Base-by-base conservation (phyloP, 2,329 filamentous ascomycete species). In the Bretziella fagacearum region DNA sequence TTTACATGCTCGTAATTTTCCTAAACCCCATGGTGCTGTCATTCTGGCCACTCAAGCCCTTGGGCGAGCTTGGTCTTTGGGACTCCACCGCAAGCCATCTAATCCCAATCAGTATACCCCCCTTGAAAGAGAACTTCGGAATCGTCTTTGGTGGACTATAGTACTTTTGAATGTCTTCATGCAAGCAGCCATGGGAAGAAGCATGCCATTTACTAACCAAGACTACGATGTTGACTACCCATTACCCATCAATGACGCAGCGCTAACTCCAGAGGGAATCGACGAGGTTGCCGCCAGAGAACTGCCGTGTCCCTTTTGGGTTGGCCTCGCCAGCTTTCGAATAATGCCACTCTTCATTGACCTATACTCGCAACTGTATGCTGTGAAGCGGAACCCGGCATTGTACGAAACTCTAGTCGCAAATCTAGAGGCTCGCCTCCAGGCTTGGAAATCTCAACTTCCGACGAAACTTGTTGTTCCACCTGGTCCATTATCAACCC, bases 181-280 rank as follows among this genome's bases (percentile, higher is more conserved):
- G 7, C 77, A 77, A 54, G 82, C 82, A 17, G 83, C 82, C 49
- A 73, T 87, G 29, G 84, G 84, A 15, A 70, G 79, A 13, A 84
- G 84, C 1, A 82, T 91, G 71, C 74, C 79, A 1, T 71, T 91
- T 41, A 72, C 75, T 8, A 64, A 78, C 3, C 76, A 83, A 44
- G 83, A 91, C 53, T 81, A 86, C 54, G 84, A 93, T 55, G 74
- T 83, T 29, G 83, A 85, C 52, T 73, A 85, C 41, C 84, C 84
- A 1, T 71, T 82, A 49, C 64, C 76, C 4, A 69, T 87, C 26
- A 68, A 79, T 22, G 85, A 93, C 57, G 78, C 82, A 54, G 66
- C 78, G 25, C 69, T 85, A 0, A 41, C 22, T 3, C n/a, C 5
- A 10, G 27, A 32, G 11, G 40, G 40, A 20, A 27, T 36, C 10